Conservation (phyloP, 2,329 filamentous ascomycete species). For the Plenodomus lindquistii region DNA sequence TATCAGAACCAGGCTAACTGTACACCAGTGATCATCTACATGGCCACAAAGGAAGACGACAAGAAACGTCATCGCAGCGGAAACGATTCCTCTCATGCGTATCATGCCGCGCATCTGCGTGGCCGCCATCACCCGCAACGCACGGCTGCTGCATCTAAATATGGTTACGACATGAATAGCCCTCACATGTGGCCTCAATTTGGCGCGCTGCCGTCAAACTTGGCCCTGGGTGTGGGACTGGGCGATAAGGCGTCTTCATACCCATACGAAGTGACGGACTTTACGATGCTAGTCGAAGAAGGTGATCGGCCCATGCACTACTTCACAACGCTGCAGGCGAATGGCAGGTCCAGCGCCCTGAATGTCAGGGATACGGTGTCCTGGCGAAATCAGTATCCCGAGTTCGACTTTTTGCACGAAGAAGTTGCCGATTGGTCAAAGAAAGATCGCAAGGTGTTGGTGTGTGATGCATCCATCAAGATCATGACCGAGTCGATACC, state of each 20-base stretch:
- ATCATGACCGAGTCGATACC: constrained; percentile 46
- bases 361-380: constrained; percentile 36
- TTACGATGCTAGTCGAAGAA: constrained; percentile 49
- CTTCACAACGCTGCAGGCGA: constrained; percentile 42
- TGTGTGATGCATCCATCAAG: constrained; percentile 49
- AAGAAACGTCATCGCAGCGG: constrained; percentile 23
- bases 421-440: constrained; percentile 24
- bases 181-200: constrained; percentile 19
- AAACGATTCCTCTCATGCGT: constrained; percentile 18
- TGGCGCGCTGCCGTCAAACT: constrained; percentile 19
- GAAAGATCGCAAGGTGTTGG: constrained; percentile 40
- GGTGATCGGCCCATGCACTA: constrained; percentile 42
- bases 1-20: constrained; percentile 25
- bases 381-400: constrained; percentile 40
- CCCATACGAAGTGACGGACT: constrained; percentile 34
- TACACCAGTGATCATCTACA: constrained; percentile 45
- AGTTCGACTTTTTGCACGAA: constrained; percentile 30
- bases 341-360: constrained; percentile 34
- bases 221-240: constrained; percentile 12
- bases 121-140: constrained; percentile 25
- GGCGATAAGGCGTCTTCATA: constrained; percentile 12
- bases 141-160: constrained; percentile 23
- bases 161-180: constrained; percentile 22
- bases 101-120: constrained; percentile 26
- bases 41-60: constrained; percentile 44